phyloP scores from a whole-genome alignment of 2,329 filamentous ascomycete genomes.

The Graphilbum sp. region DNA sequence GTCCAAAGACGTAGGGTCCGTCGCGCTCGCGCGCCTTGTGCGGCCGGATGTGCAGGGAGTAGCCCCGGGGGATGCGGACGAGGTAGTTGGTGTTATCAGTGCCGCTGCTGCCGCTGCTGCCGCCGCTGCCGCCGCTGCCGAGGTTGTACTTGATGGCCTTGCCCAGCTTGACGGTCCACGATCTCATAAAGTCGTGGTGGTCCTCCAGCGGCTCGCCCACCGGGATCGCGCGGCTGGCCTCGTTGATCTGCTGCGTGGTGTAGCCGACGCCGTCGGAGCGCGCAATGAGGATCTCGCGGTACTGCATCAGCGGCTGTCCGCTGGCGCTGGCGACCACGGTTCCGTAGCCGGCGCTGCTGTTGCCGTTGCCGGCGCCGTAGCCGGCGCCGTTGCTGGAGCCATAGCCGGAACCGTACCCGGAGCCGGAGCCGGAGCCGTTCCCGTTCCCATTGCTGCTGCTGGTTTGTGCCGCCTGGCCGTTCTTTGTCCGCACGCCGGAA shows the following conservation, averaged over 20 bases:
- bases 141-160: conserved; percentile 12
- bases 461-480: background rate
- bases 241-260: conserved; percentile 10
- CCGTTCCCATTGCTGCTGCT: background rate
- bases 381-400: background rate
- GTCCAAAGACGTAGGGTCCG: conserved; percentile 16
- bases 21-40: conserved; percentile 41
- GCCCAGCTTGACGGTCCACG: conserved; percentile 11
- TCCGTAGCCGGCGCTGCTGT: background rate
- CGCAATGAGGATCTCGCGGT: conserved; percentile 8
- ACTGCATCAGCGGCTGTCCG: conserved; percentile 4
- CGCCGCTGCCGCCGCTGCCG: conserved; percentile 1
- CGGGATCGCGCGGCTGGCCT: conserved; percentile 8
- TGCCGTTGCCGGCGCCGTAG: background rate
- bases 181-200: conserved; percentile 7
- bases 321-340: background rate
- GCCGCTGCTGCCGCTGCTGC: background rate
- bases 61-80: conserved; percentile 10
- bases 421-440: background rate
- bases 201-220: conserved; percentile 9
- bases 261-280: conserved; percentile 10
- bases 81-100: conserved; percentile 8
- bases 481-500: background rate
- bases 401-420: too few relatives aligned
- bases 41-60: conserved; percentile 8